Evolutionary conservation across 768 basidiomycete genomes (phyloP), one percentile per base, ranked within the genome.

Genomic region (Kwoniella sp.): DNA sequence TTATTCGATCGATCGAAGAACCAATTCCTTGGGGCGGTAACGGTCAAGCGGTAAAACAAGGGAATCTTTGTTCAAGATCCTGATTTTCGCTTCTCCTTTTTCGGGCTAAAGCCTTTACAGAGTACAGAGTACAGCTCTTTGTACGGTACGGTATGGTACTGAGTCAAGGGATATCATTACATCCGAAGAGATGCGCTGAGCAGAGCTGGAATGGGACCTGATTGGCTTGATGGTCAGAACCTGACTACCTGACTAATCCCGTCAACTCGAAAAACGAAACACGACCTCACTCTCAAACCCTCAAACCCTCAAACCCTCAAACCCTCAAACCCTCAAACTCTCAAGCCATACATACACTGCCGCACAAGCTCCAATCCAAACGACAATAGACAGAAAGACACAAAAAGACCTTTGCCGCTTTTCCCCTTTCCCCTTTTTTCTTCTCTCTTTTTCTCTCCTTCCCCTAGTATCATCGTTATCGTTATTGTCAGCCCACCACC

Each of bases 381-480:
- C n/a, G n/a, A n/a, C n/a, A n/a, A n/a, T n/a, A n/a, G n/a, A n/a
- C n/a, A n/a, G 10, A 44, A 44, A 44, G 40, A 44, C 40, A 44
- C 40, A 44, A 44, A 44, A 44, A 44, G 40, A 19, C 40, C 17
- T 9, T 19, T 44, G 8, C 40, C 8, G 21, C 27, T 33, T 33
- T 58, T 58, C 29, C 57, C 29, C 24, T 50, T 50, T 24, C 8
- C 49, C 36, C 57, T 47, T 15, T 44, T 49, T 44, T 37, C 57
- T 3, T 44, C 33, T 44, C 21, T 36, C 44, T 40, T 55, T 47
- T 58, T 22, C 49, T 12, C n/a, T 22, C 24, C 29, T 44, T 25
- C 24, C 5, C 33, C 55, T 13, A 44, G 40, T 44, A 15, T 44
- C 40, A 44, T 44, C 40, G 40, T 44, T 44, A 44, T 44, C 40